Base-by-base conservation (phyloP, 139 green algal species). In the Nannochloris sp. region DNA sequence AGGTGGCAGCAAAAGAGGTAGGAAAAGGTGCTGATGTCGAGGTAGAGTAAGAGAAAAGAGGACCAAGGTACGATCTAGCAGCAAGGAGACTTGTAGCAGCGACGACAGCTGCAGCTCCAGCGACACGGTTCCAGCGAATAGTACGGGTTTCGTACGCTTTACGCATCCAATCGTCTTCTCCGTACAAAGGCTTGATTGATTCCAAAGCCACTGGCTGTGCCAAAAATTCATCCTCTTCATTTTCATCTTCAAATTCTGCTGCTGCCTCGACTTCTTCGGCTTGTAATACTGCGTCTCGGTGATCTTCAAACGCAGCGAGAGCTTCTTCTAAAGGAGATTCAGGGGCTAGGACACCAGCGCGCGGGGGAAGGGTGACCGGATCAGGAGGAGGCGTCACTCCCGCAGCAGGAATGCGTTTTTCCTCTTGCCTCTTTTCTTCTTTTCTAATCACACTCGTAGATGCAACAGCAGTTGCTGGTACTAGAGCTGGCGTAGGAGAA, bases 91-190 rank as follows among this genome's bases (percentile, higher is more conserved):
- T 36, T 10, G 9, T 59, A 30, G 54, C 56, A 25, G 53, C 60
- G 24, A 71, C 48, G 54, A 76, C 48, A 2, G 53, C 23, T 3
- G 27, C 37, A 4, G 53, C 48, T 14, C 44, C 61, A 6, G 38
- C 54, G 36, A 77, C 34, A 4, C 70, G 51, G 4, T 61, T 61
- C 70, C 70, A 77, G 19, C 61, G 60, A 15, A 68, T 3, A 23
- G 12, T 37, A 15, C 39, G 30, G 30, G 56, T 23, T 39, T 67
- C 23, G 14, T 55, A 32, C 2, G 61, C 24, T 31, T 60, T 51
- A 51, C 42, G 48, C 54, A 77, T 72, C 25, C 54, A 51, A 8
- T 54, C 35, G n/a, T 64, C 56, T 53, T 77, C 70, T 2, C 70
- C 70, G 19, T 42, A 31, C 54, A 77, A 44, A 4, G 54, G 60